phyloP scores from a whole-genome alignment of 2,329 filamentous ascomycete species.

The Thermoascus crustaceus region DNA sequence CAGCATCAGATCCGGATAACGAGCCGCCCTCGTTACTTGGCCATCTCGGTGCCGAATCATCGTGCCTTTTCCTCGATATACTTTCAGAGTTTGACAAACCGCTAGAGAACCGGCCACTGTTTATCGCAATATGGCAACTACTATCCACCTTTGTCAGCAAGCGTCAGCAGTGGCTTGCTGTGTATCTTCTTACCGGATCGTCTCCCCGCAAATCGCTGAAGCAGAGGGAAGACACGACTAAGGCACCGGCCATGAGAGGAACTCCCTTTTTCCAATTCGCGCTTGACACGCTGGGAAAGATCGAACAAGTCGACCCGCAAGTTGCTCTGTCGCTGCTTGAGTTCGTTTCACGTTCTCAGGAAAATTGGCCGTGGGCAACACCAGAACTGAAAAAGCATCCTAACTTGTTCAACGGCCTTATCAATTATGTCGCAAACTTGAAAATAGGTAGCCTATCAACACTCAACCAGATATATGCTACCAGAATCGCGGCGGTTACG shows the following conservation, averaged over 20 bases:
- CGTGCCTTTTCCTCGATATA: conserved; percentile 74
- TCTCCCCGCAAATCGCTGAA: conserved; percentile 70
- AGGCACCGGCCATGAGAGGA: conserved; percentile 42
- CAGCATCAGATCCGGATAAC: conserved; percentile 51
- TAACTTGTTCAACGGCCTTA: conserved; percentile 63
- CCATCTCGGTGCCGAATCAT: conserved; percentile 72
- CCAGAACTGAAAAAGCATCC: conserved; percentile 67
- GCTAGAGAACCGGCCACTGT: conserved; percentile 56
- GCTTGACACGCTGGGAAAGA: conserved; percentile 58
- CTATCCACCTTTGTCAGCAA: conserved; percentile 79
- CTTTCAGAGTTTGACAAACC: conserved; percentile 71
- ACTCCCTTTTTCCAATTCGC: conserved; percentile 68
- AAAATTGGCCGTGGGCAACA: conserved; percentile 93
- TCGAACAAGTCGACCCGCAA: conserved; percentile 55
- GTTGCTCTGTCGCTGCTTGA: conserved; percentile 70
- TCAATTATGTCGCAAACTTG: conserved; percentile 58
- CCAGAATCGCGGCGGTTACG: conserved; percentile 68
- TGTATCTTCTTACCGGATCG: conserved; percentile 81
- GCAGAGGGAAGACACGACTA: conserved; percentile 37
- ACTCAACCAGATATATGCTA: conserved; percentile 47
- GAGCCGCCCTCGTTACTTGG: conserved; percentile 93
- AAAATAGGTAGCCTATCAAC: conserved; percentile 45
- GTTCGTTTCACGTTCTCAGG: conserved; percentile 81
- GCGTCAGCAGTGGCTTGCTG: conserved; percentile 91
- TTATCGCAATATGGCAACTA: conserved; percentile 71